Conservation (phyloP, 2,329 filamentous ascomycete species). For the Stachybotrys elegans region DNA sequence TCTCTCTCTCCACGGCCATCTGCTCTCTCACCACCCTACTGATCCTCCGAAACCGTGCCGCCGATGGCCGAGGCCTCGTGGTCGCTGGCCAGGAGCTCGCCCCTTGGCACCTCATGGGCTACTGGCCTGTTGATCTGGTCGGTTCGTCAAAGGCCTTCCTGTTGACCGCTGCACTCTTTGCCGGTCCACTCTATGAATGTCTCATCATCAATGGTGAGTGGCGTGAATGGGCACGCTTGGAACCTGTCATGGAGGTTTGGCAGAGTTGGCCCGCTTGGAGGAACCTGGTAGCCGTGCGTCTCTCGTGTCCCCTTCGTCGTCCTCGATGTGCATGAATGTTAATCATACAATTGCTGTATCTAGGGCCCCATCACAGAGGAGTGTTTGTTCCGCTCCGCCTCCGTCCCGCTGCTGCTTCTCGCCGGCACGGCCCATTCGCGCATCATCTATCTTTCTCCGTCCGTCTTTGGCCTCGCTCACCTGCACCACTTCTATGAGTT, state of each 20-base stretch:
- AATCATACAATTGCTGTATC: conserved; percentile 4
- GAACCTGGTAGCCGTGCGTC: conserved; percentile 76
- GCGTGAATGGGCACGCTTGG: conserved; percentile 55
- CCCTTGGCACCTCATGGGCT: conserved; percentile 65
- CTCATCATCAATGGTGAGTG: conserved; percentile 69
- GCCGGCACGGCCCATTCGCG: conserved; percentile 50
- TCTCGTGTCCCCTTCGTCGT: conserved; percentile 1
- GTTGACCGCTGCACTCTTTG: conserved; percentile 74
- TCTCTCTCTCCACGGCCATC: conserved; percentile 67
- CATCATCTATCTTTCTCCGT: conserved; percentile 76
- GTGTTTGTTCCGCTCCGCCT: conserved; percentile 83
- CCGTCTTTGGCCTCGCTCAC: conserved; percentile 91
- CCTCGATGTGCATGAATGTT: not conserved
- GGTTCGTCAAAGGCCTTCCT: conserved; percentile 62
- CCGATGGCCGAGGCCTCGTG: not conserved
- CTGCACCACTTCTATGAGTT: conserved; percentile 97
- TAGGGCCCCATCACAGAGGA: conserved; percentile 89
- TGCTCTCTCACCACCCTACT: conserved; percentile 63
- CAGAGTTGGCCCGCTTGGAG: conserved; percentile 77
- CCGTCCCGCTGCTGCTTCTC: conserved; percentile 76
- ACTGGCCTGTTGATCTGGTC: conserved; percentile 67
- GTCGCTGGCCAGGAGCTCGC: conserved; percentile 42
- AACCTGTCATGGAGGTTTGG: conserved; percentile 54
- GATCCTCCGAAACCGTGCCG: conserved; percentile 47
- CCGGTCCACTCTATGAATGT: conserved; percentile 76